Conservation (phyloP, 768 basidiomycete genomes). For the Royoungia palumana region DNA sequence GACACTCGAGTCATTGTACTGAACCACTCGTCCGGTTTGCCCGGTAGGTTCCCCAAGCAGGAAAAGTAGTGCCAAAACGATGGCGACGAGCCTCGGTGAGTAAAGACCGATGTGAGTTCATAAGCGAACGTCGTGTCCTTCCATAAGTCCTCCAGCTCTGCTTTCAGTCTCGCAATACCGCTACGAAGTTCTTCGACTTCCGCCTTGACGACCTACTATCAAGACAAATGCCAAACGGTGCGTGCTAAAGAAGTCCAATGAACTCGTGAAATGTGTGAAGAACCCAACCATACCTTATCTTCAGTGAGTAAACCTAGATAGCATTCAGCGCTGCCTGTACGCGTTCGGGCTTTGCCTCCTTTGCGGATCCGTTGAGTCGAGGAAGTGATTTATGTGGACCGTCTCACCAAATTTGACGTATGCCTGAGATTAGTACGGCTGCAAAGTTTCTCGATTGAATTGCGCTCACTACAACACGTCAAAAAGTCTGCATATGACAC, state of each 20-base stretch:
- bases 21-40: slow-evolving; percentile 82
- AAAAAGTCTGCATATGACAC: neutral
- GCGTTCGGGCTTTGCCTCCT: slow-evolving; percentile 65
- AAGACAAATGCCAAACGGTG: slow-evolving; percentile 56
- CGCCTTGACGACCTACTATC: slow-evolving; percentile 44
- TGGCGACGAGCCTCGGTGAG: slow-evolving; percentile 85
- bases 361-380: slow-evolving; percentile 66
- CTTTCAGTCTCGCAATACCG: slow-evolving; percentile 53
- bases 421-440: slow-evolving; percentile 94
- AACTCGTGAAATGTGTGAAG: neutral
- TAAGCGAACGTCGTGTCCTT: slow-evolving; percentile 63
- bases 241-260: slow-evolving; percentile 44
- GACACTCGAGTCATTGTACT: slow-evolving; percentile 93
- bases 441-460: slow-evolving; percentile 88
- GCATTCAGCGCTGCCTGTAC: slow-evolving; percentile 64
- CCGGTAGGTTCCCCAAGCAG: slow-evolving; percentile 85
- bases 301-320: slow-evolving; percentile 63
- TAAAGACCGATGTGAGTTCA: slow-evolving; percentile 91
- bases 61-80: slow-evolving; percentile 96
- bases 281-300: slow-evolving; percentile 54
- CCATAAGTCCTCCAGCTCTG: slow-evolving; percentile 75
- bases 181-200: slow-evolving; percentile 58
- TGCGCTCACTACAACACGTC: slow-evolving; percentile 67
- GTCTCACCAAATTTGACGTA: slow-evolving; percentile 89
- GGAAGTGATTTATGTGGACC: slow-evolving; percentile 88